Evolutionary conservation across 805 yeast genomes (phyloP).

Genomic region (Metschnikowia borealis): DNA sequence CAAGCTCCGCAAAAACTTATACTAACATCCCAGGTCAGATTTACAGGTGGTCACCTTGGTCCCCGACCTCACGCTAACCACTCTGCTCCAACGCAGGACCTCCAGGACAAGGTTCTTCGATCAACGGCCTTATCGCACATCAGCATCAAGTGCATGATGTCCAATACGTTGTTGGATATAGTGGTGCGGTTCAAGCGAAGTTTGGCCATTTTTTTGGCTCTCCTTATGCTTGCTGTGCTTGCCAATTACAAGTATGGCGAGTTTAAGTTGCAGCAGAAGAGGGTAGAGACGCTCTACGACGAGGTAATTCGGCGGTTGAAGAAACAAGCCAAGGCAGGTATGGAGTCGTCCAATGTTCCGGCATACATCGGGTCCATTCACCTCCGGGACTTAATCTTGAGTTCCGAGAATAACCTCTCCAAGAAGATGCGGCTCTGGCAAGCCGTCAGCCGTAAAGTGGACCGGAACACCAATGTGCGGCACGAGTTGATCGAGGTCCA

Average conservation of each 20-base stretch:
- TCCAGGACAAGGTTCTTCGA: constrained; percentile 58
- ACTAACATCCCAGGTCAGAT: constrained; percentile 30
- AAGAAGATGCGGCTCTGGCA: constrained; percentile 51
- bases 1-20: constrained; percentile 3
- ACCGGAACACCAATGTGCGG: constrained; percentile 62
- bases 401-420: constrained; percentile 35
- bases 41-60: constrained; percentile 16
- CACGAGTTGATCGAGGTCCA: constrained; percentile 63
- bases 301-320: constrained; percentile 50
- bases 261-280: constrained; percentile 35
- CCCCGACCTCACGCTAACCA: constrained; percentile 33
- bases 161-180: constrained; percentile 45
- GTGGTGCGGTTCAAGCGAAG: constrained; percentile 22
- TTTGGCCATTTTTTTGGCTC: constrained; percentile 12
- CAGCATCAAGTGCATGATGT: constrained; percentile 53
- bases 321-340: constrained; percentile 38
- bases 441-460: constrained; percentile 51
- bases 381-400: constrained; percentile 60
- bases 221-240: constrained; percentile 17
- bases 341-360: constrained; percentile 27
- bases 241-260: constrained; percentile 31
- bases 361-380: constrained; percentile 65
- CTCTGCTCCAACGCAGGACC: constrained; percentile 35
- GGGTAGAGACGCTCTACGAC: constrained; percentile 43
- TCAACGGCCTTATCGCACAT: constrained; percentile 66